These are phyloP conservation scores for Anthoceros angustus DNA, from an alignment of 225 moss, liverwort and hornwort genomes.

Conservation along the genomic window DNA sequence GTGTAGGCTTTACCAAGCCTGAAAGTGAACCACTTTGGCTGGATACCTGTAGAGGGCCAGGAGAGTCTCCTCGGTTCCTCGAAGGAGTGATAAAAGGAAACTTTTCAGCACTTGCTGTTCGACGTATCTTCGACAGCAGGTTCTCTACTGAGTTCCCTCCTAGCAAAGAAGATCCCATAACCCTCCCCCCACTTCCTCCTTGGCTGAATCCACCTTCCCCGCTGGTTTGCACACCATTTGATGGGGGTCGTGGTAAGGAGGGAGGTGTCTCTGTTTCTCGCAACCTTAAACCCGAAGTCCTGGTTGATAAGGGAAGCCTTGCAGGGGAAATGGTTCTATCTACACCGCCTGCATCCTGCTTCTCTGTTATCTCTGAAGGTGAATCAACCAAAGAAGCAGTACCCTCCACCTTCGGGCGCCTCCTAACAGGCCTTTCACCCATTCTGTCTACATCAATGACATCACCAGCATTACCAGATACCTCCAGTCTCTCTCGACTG, in stretches of 20 bases:
- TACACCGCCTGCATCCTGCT: conserved; percentile 20
- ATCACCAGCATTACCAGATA: conserved; percentile 24
- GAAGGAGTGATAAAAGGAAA: conserved; percentile 22
- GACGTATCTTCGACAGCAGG: conserved; percentile 66
- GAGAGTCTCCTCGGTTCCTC: conserved; percentile 29
- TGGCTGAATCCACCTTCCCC: conserved; percentile 25
- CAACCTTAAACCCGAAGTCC: conserved; percentile 38
- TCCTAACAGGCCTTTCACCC: conserved; percentile 58
- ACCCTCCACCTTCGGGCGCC: conserved; percentile 57
- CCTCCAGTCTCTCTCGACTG: conserved; percentile 27
- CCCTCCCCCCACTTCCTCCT: conserved; percentile 47
- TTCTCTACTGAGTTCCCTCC: conserved; percentile 63
- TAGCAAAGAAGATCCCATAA: conserved; percentile 42
- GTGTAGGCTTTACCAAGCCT: conserved; percentile 51
- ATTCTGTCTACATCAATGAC: conserved; percentile 38
- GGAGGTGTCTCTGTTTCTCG: conserved; percentile 26
- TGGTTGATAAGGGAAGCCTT: conserved; percentile 33
- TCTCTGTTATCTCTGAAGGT: conserved; percentile 10
- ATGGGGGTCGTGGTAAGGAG: conserved; percentile 15
- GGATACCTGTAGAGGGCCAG: conserved; percentile 17
- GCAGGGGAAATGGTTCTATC: conserved; percentile 17
- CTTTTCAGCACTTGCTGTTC: conserved; percentile 41
- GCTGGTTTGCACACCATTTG: conserved; percentile 39
- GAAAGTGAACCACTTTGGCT: conserved; percentile 27
- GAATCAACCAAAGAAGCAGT: conserved; percentile 9